Conservation (phyloP, 2,329 filamentous ascomycete genomes). For the Ilyonectria destructans region DNA sequence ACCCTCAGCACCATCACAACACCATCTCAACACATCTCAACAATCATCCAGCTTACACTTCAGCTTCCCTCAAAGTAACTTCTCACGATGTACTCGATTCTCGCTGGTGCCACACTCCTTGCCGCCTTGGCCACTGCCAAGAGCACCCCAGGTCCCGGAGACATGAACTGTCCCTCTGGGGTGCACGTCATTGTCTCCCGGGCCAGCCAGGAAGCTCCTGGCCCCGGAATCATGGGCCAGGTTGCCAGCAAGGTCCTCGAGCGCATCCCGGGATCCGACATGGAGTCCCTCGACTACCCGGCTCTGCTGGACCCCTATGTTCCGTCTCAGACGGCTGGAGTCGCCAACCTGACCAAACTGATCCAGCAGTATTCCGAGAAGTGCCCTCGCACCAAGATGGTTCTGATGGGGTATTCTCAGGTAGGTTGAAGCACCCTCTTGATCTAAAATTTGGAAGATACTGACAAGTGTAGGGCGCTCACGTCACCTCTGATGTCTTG, state of each 20-base stretch:
- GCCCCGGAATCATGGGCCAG: slow-evolving; percentile 43
- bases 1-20: no score
- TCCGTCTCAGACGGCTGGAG: slow-evolving; percentile 40
- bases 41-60: neutral
- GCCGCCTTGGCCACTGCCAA: slow-evolving; percentile 4
- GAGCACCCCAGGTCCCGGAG: neutral
- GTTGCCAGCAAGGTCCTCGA: slow-evolving; percentile 35
- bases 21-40: neutral
- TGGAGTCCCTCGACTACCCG: slow-evolving; percentile 37
- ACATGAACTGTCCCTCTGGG: slow-evolving; percentile 31
- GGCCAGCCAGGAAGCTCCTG: slow-evolving; percentile 41
- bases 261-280: slow-evolving; percentile 31
- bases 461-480: slow-evolving; percentile 37
- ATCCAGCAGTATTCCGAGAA: slow-evolving; percentile 28
- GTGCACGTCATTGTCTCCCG: slow-evolving; percentile 43
- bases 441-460: neutral
- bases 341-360: slow-evolving; percentile 25
- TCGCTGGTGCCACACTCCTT: slow-evolving; percentile 18
- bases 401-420: slow-evolving; percentile 46
- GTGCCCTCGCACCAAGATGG: slow-evolving; percentile 42
- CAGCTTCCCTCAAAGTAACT: neutral
- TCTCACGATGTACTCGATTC: slow-evolving; percentile 26
- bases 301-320: slow-evolving; percentile 38
- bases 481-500: slow-evolving; percentile 43
- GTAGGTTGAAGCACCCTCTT: neutral